Conservation (phyloP, 2,329 filamentous ascomycete genomes). For the Clonostachys rosea region DNA sequence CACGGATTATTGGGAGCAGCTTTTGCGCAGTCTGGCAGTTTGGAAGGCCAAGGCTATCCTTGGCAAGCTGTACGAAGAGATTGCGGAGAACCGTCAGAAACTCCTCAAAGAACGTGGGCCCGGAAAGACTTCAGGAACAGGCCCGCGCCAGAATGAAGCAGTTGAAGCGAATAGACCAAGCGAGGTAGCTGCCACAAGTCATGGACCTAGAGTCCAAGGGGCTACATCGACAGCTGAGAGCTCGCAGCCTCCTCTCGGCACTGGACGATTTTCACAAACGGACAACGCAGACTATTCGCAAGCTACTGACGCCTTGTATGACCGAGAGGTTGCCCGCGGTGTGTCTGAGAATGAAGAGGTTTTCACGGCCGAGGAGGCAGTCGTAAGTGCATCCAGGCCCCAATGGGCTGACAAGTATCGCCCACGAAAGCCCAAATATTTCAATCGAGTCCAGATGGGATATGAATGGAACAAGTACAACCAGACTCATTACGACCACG, state of each 20-base stretch:
- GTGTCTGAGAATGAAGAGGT: slow-evolving; percentile 94
- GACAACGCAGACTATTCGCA: slow-evolving; percentile 79
- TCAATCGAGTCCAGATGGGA: slow-evolving; percentile 97
- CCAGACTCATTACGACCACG: slow-evolving; percentile 98
- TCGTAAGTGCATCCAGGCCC: slow-evolving; percentile 55
- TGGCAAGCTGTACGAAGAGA: slow-evolving; percentile 70
- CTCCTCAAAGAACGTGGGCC: slow-evolving; percentile 63
- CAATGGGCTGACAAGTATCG: slow-evolving; percentile 82
- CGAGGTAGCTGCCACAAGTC: not conserved
- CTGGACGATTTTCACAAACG: slow-evolving; percentile 64
- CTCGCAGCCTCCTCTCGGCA: slow-evolving; percentile 39
- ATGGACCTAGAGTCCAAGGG: not conserved
- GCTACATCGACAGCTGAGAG: not conserved
- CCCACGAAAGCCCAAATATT: slow-evolving; percentile 90
- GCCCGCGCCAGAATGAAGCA: not conserved
- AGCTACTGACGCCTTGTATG: slow-evolving; percentile 83
- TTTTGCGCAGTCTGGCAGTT: slow-evolving; percentile 76
- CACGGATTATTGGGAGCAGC: slow-evolving; percentile 95
- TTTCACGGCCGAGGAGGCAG: slow-evolving; percentile 83
- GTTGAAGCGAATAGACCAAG: not conserved
- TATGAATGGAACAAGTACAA: slow-evolving; percentile 99
- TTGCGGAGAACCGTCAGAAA: slow-evolving; percentile 65
- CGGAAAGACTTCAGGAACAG: slow-evolving; percentile 47
- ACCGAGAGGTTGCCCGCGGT: slow-evolving; percentile 87
- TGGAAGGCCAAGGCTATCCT: slow-evolving; percentile 92